phyloP scores from a whole-genome alignment of 768 basidiomycete genomes.

The Auriscalpium orientale region DNA sequence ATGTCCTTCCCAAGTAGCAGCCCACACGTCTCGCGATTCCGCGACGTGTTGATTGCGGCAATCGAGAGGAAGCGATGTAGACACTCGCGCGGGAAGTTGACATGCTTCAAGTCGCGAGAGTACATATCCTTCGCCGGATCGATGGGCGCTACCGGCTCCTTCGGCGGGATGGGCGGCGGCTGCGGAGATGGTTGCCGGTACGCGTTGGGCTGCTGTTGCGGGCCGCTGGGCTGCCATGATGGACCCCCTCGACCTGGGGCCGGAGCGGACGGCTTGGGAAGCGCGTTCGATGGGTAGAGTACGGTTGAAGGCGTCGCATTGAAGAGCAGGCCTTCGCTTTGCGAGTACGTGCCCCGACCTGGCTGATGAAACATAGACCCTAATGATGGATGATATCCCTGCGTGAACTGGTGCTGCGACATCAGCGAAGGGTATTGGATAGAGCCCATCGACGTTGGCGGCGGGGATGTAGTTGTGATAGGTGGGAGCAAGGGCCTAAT shows the following conservation, averaged over 20 bases:
- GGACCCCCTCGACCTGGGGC: not conserved
- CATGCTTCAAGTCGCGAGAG: constrained; percentile 45
- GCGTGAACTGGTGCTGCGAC: constrained; percentile 69
- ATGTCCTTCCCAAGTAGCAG: constrained; percentile 65
- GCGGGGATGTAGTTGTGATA: constrained; percentile 65
- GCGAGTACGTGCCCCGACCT: constrained; percentile 14
- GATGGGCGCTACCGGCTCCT: constrained; percentile 23
- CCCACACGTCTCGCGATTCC: constrained; percentile 84
- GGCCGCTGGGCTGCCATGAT: not conserved
- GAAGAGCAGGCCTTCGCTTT: constrained; percentile 10
- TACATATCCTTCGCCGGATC: constrained; percentile 25
- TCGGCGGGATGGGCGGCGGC: constrained; percentile 24
- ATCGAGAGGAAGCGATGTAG: constrained; percentile 72
- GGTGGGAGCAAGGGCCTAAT: constrained; percentile 30
- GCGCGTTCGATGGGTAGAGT: constrained; percentile 13
- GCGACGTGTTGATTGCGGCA: constrained; percentile 68
- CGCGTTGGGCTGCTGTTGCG: not conserved
- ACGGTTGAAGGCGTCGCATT: constrained; percentile 12
- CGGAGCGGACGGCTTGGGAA: constrained; percentile 11
- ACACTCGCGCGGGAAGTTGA: constrained; percentile 64
- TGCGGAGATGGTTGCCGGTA: not conserved
- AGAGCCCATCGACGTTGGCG: constrained; percentile 40
- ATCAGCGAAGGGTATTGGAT: constrained; percentile 66
- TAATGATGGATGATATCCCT: constrained; percentile 74
- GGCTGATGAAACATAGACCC: constrained; percentile 57